Evolutionary conservation across 2,329 filamentous ascomycete genomes (phyloP).

Genomic region (Cercospora berteroae): DNA sequence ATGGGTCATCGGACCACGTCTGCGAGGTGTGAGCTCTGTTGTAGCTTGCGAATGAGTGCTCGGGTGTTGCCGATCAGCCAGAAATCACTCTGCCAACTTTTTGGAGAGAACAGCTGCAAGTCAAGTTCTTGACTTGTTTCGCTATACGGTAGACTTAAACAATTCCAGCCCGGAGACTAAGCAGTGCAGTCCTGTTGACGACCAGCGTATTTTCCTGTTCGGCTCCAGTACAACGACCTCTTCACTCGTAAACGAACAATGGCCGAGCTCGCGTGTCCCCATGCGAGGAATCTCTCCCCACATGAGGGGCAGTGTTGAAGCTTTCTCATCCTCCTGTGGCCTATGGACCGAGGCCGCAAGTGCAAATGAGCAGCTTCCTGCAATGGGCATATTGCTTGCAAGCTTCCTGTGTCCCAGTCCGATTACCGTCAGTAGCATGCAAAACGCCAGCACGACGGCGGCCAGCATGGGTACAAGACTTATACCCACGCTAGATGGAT

Average conservation of each 20-base stretch:
- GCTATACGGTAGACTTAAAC: no score
- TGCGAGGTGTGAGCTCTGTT: neutral
- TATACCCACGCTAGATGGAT: neutral
- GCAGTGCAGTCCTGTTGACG: neutral
- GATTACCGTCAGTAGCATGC: conserved; percentile 11
- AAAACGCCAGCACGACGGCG: neutral
- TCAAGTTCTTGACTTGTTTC: no score
- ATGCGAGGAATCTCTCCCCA: conserved; percentile 23
- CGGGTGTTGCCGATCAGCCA: no score
- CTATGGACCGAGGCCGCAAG: conserved; percentile 27
- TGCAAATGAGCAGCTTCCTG: conserved; percentile 20
- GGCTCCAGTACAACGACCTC: neutral
- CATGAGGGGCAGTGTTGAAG: conserved; percentile 21
- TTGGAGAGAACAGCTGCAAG: no score
- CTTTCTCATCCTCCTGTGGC: conserved; percentile 21
- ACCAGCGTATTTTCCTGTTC: neutral
- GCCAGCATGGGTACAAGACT: conserved; percentile 7
- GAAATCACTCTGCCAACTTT: no score
- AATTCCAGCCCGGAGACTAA: no score
- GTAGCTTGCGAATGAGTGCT: neutral
- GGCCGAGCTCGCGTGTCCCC: conserved; percentile 16
- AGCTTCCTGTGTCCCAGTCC: conserved; percentile 15
- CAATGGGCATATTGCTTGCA: conserved; percentile 22
- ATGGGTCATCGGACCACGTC: neutral
- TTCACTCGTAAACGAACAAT: conserved; percentile 25